Evolutionary conservation across 371 early-diverging fungal species (phyloP).

Genomic region (Syncephalastrum monosporum): DNA sequence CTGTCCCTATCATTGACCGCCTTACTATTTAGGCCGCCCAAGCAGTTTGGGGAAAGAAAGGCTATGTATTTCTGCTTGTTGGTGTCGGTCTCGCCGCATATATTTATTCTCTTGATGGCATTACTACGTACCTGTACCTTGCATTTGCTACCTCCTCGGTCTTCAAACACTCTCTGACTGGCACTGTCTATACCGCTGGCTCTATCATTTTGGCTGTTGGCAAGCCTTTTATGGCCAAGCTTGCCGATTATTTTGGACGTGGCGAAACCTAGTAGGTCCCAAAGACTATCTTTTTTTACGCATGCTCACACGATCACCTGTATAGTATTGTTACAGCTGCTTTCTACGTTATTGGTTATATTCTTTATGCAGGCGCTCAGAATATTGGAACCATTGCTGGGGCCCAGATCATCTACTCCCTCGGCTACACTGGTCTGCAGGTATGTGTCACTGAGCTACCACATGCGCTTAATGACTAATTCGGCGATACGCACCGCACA

Average conservation of each 20-base stretch:
- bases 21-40: constrained; percentile 13
- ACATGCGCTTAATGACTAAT: too few species aligned
- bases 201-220: constrained; percentile 19
- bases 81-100: constrained; percentile 13
- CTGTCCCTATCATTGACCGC: not conserved
- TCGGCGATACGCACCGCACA: too few species aligned
- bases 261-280: constrained; percentile 16
- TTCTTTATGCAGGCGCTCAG: constrained; percentile 18
- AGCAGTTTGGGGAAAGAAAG: constrained; percentile 19
- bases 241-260: constrained; percentile 25
- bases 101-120: constrained; percentile 19
- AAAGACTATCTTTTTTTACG: too few species aligned
- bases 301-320: not conserved
- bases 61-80: constrained; percentile 10
- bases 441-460: constrained; percentile 4
- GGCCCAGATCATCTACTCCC: constrained; percentile 14
- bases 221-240: constrained; percentile 20
- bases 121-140: constrained; percentile 17
- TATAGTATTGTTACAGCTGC: constrained; percentile 11
- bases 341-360: constrained; percentile 17
- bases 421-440: constrained; percentile 21
- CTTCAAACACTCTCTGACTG: constrained; percentile 16
- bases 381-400: constrained; percentile 13
- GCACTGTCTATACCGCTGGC: constrained; percentile 17
- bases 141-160: constrained; percentile 14